Conservation (phyloP, 352 stramenopile genomes). For the Phytophthora tentaculata region DNA sequence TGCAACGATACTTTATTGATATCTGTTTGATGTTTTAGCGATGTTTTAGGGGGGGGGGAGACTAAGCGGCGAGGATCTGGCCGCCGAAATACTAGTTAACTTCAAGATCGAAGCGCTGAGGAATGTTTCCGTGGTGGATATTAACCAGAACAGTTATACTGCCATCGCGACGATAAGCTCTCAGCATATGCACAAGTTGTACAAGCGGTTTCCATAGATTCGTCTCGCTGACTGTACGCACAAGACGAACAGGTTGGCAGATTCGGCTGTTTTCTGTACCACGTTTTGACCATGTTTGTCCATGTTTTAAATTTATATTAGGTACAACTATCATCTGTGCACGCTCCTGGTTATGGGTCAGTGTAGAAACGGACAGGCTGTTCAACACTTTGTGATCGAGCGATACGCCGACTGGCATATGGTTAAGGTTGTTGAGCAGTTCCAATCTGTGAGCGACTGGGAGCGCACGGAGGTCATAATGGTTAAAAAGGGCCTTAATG, state of each 20-base stretch:
- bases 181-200: neutral
- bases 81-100: neutral
- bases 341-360: neutral
- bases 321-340: neutral
- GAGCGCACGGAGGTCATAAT: no score
- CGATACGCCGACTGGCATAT: neutral
- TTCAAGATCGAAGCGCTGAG: neutral
- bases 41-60: neutral
- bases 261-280: no score
- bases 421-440: neutral
- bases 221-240: neutral
- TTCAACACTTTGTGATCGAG: neutral
- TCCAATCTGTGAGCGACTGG: neutral
- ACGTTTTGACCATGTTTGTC: neutral
- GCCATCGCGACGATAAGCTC: neutral
- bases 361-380: neutral
- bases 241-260: neutral
- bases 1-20: no score
- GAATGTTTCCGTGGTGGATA: neutral
- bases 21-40: neutral
- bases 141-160: neutral
- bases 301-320: neutral
- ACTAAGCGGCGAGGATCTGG: slow-evolving; percentile 4
- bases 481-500: no score
- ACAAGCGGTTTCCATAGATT: neutral